Evolutionary conservation across 2,329 filamentous ascomycete genomes (phyloP), one percentile per base, ranked within the genome.

Genomic region (Curvularia hawaiiensis): DNA sequence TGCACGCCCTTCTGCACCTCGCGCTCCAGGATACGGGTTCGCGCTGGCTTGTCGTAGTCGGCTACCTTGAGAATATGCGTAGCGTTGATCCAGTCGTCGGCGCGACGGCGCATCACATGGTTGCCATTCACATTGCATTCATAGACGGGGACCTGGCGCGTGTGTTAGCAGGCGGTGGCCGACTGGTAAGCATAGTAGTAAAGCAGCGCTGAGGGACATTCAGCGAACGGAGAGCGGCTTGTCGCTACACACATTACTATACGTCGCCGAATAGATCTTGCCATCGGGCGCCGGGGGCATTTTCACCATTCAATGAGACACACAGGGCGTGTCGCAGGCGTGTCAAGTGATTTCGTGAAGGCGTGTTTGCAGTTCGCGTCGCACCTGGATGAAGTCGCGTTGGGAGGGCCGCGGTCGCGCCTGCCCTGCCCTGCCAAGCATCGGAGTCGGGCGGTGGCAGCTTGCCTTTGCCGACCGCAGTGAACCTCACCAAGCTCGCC

Each of bases 31-130:
- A 99, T 98, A 62, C 95, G 87, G 40, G 95, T 99, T 74, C 95
- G 85, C 12, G 94, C 92, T 3, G 95, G 95, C 78, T 99, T 99
- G 78, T 99, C 95, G 73, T 97, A 97, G 54, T 94, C 94, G 61
- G 95, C 95, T 40, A 96, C 92, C 75, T 99, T 99, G 48, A 99
- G 82, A 59, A 99, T 98, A 74, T 99, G 95, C 52, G 95, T 99
- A n/a, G 95, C 95, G 82, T 99, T 99, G 80, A 99, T 95, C 92
- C 94, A 99, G 78, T 98, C 88, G 77, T 99, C 95, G 52, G 88
- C 85, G 59, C 94, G 88, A 50, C 95, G 87, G 76, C 95, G 90
- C 95, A 99, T 99, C 64, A 98, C 90, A 90, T 97, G 92, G 74
- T 96, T 92, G 65, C 82, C 83, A 35, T 89, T 91, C 68, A 96